phyloP scores from a whole-genome alignment of 202 grass and related monocot species.

The Digitaria exilis region DNA sequence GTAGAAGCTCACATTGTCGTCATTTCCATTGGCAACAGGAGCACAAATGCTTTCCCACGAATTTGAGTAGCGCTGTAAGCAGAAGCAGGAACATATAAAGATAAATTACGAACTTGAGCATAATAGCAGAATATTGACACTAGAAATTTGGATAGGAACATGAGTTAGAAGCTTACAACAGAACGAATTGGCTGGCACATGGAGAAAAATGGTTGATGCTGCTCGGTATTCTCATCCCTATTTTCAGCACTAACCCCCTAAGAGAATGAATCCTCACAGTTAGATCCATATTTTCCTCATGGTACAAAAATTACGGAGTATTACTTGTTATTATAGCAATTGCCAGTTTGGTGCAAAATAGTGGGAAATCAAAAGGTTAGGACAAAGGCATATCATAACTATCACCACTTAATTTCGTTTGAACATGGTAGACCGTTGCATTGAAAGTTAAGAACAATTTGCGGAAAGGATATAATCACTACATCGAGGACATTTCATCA shows the following conservation, averaged over 20 bases:
- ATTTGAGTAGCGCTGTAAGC: conserved; percentile 38
- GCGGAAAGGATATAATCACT: not conserved
- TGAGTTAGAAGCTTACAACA: conserved; percentile 33
- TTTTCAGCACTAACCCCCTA: conserved; percentile 4
- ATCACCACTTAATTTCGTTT: not conserved
- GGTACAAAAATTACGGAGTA: not conserved
- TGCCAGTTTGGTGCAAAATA: not conserved
- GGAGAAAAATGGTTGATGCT: conserved; percentile 44
- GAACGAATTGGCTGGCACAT: conserved; percentile 27
- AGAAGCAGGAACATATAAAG: not conserved
- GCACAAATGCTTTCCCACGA: conserved; percentile 44
- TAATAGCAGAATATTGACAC: not conserved
- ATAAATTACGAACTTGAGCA: not conserved
- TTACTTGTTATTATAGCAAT: not conserved
- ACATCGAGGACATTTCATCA: not conserved
- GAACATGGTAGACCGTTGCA: not conserved
- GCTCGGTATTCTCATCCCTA: not conserved
- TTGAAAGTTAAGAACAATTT: not conserved
- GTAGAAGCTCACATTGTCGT: conserved; percentile 10
- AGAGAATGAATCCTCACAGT: not conserved
- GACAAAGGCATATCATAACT: not conserved
- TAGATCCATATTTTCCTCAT: not conserved
- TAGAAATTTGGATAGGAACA: not conserved
- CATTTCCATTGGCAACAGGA: not conserved
- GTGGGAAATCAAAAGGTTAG: not conserved